phyloP scores from a whole-genome alignment of 768 basidiomycete genomes.

The Kwoniella mangroviensis region DNA sequence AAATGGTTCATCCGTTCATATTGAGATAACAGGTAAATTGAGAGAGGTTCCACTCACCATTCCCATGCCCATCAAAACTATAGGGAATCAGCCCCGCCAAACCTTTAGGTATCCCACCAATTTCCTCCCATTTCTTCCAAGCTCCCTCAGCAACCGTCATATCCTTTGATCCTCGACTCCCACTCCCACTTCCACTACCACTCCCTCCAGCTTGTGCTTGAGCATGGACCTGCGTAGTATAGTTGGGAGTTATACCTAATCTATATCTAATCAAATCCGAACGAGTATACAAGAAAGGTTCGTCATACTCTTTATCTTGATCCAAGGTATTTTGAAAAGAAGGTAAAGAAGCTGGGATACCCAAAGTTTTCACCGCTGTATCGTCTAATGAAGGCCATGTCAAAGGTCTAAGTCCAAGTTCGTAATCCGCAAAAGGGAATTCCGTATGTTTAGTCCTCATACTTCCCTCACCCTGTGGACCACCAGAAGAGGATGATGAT shows the following conservation, averaged over 20 bases:
- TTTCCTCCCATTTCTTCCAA: constrained; percentile 29
- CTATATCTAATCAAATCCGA: constrained; percentile 15
- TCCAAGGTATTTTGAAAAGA: background rate
- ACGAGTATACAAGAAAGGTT: background rate
- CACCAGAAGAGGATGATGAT: background rate
- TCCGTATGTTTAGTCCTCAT: background rate
- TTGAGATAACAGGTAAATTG: background rate
- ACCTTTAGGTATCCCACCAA: constrained; percentile 12
- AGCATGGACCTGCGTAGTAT: background rate
- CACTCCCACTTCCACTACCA: background rate
- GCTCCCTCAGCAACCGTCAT: constrained; percentile 15
- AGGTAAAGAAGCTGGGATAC: constrained; percentile 6
- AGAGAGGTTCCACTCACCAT: constrained; percentile 10
- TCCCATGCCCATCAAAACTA: constrained; percentile 10
- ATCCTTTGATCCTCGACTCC: background rate
- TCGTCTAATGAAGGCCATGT: background rate
- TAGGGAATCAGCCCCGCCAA: constrained; percentile 4
- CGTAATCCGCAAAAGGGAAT: constrained; percentile 8
- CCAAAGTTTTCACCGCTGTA: constrained; percentile 5
- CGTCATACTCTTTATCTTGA: background rate
- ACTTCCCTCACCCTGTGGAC: background rate
- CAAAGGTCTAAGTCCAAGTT: constrained; percentile 2
- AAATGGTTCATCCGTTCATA: background rate
- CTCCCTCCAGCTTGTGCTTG: background rate
- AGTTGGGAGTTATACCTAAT: background rate